phyloP scores from a whole-genome alignment of 805 yeast genomes.

The Saturnispora kantuleensis region DNA sequence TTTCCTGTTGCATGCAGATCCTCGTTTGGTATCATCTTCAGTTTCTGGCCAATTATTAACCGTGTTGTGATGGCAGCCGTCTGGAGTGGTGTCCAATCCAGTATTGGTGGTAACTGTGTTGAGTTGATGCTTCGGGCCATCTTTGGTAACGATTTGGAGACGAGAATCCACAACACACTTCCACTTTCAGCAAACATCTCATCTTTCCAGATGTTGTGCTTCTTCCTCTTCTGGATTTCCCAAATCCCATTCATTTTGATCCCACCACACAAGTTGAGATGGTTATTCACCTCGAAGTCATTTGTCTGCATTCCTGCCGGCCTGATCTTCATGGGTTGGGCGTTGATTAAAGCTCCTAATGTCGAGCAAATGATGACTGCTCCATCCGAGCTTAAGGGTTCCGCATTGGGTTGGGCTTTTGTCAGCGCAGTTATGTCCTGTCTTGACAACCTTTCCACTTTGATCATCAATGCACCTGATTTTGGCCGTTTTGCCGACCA shows the following conservation, averaged over 20 bases:
- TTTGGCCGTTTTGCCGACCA: conserved; percentile 19
- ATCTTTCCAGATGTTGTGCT: conserved; percentile 33
- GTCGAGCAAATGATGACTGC: conserved; percentile 15
- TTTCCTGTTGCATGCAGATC: conserved; percentile 36
- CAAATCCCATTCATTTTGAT: conserved; percentile 31
- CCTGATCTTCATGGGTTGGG: conserved; percentile 21
- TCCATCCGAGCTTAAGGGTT: conserved; percentile 12
- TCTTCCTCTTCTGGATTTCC: conserved; percentile 35
- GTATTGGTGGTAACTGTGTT: conserved; percentile 36
- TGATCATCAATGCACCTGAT: conserved; percentile 24
- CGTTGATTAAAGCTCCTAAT: conserved; percentile 24
- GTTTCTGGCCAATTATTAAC: conserved; percentile 33
- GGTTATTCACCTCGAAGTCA: conserved; percentile 14
- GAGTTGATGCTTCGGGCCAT: conserved; percentile 26
- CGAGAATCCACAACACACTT: conserved; percentile 29
- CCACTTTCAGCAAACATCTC: conserved; percentile 32
- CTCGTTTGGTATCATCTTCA: conserved; percentile 39
- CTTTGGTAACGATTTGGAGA: conserved; percentile 23
- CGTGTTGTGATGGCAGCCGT: conserved; percentile 36
- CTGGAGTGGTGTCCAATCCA: conserved; percentile 38
- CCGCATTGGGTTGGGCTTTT: conserved; percentile 14
- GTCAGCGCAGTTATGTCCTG: conserved; percentile 15
- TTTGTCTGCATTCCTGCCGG: conserved; percentile 17
- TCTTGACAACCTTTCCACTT: conserved; percentile 20
- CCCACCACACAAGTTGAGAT: conserved; percentile 35